Evolutionary conservation across 176 grass and related monocot species (phyloP), one percentile per base, ranked within the genome.

Genomic region (Lolium rigidum): DNA sequence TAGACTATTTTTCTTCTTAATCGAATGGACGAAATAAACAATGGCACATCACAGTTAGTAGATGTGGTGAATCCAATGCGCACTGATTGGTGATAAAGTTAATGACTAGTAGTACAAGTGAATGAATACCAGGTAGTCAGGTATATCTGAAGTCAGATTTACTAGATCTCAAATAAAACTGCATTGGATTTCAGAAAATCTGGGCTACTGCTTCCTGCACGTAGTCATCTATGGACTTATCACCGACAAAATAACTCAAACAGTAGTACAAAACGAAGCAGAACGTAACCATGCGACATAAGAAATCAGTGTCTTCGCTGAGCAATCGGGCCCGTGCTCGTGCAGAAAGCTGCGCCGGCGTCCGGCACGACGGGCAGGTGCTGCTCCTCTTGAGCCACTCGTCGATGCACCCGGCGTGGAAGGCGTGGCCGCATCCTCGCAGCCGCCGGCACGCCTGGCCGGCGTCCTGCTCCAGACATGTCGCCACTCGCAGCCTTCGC

Each of bases 341-440:
- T 71, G 9, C 1, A 7, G 41, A 72, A 7, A 47, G 2, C 39
- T 44, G 9, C 13, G 10, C 38, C 39, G 12, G 3, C 65, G 50
- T 54, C 64, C 51, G 64, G 64, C 76, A 71, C 11, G 22, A 41
- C 10, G 84, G 76, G 84, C 76, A 79, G 62, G 74, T 86, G 14
- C 21, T 1, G 39, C 55, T 80, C 63, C 52, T 73, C 63, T 18
- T 71, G 20, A 73, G 24, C 84, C 84, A 73, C 65, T 10, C 17
- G 25, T 61, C 39, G 13, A 70, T 50, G 52, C 65, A 80, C 1
- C 0, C 51, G 37, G 18, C 17, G 65, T 86, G 76, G 41, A 86
- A 62, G 39, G 10, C 28, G 62, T 86, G 65, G 50, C 76, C 4
- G 75, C 76, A 80, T 1, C 84, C 3, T 15, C 2, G 15, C 65